phyloP scores from a whole-genome alignment of 169 alveolate genomes.

The Eimeria sp. region DNA sequence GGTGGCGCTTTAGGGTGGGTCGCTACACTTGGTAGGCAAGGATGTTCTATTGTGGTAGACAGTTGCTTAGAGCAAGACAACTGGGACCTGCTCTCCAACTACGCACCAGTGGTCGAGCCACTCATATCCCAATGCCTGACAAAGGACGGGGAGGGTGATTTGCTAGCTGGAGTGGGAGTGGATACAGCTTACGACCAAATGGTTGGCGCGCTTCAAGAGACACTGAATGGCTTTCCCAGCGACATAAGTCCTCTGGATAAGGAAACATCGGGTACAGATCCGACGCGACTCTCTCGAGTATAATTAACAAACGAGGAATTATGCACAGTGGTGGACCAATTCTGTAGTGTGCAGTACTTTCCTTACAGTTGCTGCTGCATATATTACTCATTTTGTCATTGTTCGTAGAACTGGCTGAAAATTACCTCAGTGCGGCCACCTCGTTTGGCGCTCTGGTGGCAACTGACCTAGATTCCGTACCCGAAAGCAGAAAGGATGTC shows the following conservation, averaged over 20 bases:
- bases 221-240: constrained; percentile 24
- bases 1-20: constrained; percentile 56
- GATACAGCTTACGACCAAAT: constrained; percentile 25
- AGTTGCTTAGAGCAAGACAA: constrained; percentile 44
- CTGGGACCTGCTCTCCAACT: constrained; percentile 44
- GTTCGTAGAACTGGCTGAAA: constrained; percentile 58
- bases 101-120: constrained; percentile 50
- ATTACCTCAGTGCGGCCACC: constrained; percentile 10
- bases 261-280: constrained; percentile 22
- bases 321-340: background rate
- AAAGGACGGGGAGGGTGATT: constrained; percentile 56
- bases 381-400: background rate
- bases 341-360: background rate
- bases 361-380: background rate
- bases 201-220: constrained; percentile 17
- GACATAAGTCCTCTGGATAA: constrained; percentile 13
- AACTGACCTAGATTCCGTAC: constrained; percentile 27
- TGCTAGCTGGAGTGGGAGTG: constrained; percentile 53
- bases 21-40: constrained; percentile 47
- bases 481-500: constrained; percentile 19
- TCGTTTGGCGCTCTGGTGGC: constrained; percentile 41
- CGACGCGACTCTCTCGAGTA: background rate
- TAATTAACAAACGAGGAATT: background rate
- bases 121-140: constrained; percentile 38
- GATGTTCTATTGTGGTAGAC: constrained; percentile 27